Percentiles rank a stretch among this genome's conserved stretches.
These are phyloP conservation scores for Glycine latifolia DNA, from an alignment of 306 rosid genomes.

Conservation along the genomic window DNA sequence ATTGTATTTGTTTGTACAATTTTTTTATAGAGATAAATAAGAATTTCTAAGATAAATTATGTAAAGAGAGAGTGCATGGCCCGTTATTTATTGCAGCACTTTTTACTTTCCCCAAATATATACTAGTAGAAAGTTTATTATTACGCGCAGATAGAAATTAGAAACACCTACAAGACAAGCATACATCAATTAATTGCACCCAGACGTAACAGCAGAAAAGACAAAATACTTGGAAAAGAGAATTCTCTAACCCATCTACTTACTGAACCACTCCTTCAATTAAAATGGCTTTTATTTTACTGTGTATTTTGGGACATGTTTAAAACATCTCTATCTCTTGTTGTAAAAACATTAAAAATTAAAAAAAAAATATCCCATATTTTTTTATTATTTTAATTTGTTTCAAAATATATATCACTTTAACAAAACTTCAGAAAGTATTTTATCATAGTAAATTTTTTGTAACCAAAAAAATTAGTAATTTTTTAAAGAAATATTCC, in stretches of 20 bases:
- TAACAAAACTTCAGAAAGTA: neutral
- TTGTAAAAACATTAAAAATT: neutral
- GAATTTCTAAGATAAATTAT: neutral
- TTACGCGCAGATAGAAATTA: neutral
- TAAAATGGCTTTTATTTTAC: neutral
- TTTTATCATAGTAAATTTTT: too few species aligned
- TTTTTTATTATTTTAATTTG: neutral
- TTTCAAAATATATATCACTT: neutral
- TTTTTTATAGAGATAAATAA: neutral
- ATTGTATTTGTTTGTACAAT: neutral
- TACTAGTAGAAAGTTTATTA: neutral
- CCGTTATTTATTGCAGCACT: constrained; percentile 22
- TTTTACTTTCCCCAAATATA: neutral
- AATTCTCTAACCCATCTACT: neutral
- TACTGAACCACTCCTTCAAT: neutral
- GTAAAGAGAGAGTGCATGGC: neutral
- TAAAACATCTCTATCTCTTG: neutral
- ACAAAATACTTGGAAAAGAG: neutral
- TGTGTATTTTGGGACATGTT: neutral
- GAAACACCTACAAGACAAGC: constrained; percentile 8
- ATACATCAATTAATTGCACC: constrained; percentile 2
- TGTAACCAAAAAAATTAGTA: too few species aligned
- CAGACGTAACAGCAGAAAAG: neutral
- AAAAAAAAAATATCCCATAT: too few species aligned
- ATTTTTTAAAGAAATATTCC: neutral